Base-by-base conservation (phyloP, 2,329 filamentous ascomycete genomes). In the Arthroderma sp. region DNA sequence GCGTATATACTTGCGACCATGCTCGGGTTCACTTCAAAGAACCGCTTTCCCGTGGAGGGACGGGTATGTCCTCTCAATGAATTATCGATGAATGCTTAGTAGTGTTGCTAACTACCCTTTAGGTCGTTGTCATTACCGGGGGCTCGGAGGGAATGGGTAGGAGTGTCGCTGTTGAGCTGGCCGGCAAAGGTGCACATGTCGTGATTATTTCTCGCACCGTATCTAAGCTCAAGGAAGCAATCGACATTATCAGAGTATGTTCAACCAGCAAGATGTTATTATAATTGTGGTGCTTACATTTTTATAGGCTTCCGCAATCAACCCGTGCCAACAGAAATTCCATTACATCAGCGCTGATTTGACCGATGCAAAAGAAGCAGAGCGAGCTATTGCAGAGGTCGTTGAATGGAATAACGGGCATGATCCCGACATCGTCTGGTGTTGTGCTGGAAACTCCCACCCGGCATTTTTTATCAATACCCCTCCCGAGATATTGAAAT, bases 121-220 rank as follows among this genome's bases (percentile, higher is more conserved):
- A 94, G 87, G 94, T 88, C 2, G 73, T 93, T 43, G 71, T 96
- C 45, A 71, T 98, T 43, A 98, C 91, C 0, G 91, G 91, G 39
- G 87, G 82, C 30, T 95, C 91, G 0, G 85, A 95, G 59, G 91
- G 91, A 47, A 86, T 95, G 82, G 91, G 91, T 48, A 78, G 80
- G 54, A 78, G 78, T 42, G 77, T 81, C 15, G 87, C 82, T 4
- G 73, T 77, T 42, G 73, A 87, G 53, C 77, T 98, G 38, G 75
- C 89, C 2, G 69, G 75, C 41, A 88, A 87, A 62, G 91, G 91
- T 39, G 89, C 91, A 48, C 86, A 87, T 62, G 62, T 98, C 45
- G 77, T 94, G 50, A 79, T 96, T 51, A 81, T 95, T 42, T 82
- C 89, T 9, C 83, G 91, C 44, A 85, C 81, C 53, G 69, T 77